These are phyloP conservation scores for Hericium coralloides DNA, from an alignment of 768 basidiomycete genomes.

Conservation along the genomic window DNA sequence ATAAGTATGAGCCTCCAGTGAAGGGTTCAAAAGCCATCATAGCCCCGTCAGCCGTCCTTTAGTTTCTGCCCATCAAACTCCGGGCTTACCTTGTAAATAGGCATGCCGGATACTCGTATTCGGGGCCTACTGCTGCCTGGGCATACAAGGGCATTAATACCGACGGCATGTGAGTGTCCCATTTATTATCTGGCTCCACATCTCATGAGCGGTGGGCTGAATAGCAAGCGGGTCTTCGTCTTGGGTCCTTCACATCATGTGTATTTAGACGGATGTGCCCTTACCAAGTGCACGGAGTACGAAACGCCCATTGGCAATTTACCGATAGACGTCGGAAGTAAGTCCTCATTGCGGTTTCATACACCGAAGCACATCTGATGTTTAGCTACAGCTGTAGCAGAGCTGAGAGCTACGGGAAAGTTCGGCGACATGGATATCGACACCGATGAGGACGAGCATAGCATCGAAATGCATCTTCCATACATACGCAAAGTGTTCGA, in stretches of 20 bases:
- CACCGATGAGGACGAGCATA: conserved; percentile 92
- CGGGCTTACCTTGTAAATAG: conserved; percentile 30
- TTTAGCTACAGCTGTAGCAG: conserved; percentile 46
- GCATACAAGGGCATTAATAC: conserved; percentile 88
- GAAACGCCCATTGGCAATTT: conserved; percentile 81
- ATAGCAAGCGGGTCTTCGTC: conserved; percentile 85
- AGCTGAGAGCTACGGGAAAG: conserved; percentile 53
- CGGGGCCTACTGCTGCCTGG: conserved; percentile 91
- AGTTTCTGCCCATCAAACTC: neutral
- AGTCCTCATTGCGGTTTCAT: conserved; percentile 19
- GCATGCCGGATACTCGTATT: conserved; percentile 94
- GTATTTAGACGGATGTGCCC: conserved; percentile 79
- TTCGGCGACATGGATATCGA: conserved; percentile 59
- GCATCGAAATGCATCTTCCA: conserved; percentile 96
- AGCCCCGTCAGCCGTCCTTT: conserved; percentile 61
- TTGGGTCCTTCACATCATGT: conserved; percentile 94
- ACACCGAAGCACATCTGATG: neutral
- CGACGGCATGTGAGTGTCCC: conserved; percentile 56
- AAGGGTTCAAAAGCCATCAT: conserved; percentile 79
- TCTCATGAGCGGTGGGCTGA: neutral
- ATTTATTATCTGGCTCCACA: neutral
- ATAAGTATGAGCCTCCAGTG: conserved; percentile 57
- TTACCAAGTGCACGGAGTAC: conserved; percentile 72
- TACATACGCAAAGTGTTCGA: conserved; percentile 81
- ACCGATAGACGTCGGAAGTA: conserved; percentile 72